Evolutionary conservation across 2,329 filamentous ascomycete genomes (phyloP).

Genomic region (Pseudocercospora fuligena): DNA sequence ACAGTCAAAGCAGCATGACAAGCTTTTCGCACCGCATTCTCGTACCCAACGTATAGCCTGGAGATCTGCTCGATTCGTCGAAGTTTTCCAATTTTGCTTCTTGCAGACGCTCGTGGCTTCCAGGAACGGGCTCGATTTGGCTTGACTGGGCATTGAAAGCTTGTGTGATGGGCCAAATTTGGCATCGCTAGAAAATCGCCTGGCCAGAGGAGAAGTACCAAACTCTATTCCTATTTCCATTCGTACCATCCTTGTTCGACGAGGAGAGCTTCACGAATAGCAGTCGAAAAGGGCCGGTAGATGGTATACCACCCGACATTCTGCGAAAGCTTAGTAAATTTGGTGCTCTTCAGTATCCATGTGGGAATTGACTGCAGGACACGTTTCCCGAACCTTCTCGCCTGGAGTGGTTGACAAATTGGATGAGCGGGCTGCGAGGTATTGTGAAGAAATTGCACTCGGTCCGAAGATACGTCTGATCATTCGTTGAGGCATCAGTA

Average conservation of each 20-base stretch:
- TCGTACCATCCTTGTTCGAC: background rate
- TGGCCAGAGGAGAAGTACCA: background rate
- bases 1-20: background rate
- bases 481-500: no score
- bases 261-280: background rate
- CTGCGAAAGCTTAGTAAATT: background rate
- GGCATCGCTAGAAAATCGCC: background rate
- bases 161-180: background rate
- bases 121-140: background rate
- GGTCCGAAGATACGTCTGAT: no score
- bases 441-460: no score
- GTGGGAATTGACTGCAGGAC: background rate
- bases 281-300: background rate
- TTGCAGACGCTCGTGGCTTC: background rate
- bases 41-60: background rate
- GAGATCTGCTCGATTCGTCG: background rate
- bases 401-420: background rate
- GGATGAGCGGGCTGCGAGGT: background rate
- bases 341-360: background rate
- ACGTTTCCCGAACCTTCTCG: background rate
- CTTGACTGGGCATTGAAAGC: background rate
- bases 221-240: conserved; percentile 11
- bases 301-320: background rate
- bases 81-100: background rate
- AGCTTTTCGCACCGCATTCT: background rate